These are phyloP conservation scores for Leccinum subgranulosum DNA, from an alignment of 768 basidiomycete genomes.

Conservation along the genomic window DNA sequence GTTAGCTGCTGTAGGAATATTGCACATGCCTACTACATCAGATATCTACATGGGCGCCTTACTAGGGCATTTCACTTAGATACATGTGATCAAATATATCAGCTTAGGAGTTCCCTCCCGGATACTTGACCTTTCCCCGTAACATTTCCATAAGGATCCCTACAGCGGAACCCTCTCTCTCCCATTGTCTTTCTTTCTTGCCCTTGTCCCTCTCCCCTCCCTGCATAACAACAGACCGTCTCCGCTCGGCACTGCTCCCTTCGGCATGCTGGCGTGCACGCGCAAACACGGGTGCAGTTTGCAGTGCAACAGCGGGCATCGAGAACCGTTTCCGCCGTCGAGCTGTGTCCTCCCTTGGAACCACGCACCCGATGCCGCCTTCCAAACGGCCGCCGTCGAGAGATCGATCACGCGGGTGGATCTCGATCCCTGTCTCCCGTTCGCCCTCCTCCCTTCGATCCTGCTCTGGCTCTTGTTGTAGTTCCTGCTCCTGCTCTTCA, in stretches of 20 bases:
- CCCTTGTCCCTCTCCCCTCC: constrained; percentile 33
- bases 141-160: constrained; percentile 31
- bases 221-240: constrained; percentile 61
- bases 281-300: constrained; percentile 68
- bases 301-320: constrained; percentile 71
- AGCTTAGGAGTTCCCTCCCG: constrained; percentile 15
- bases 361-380: constrained; percentile 2
- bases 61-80: not conserved
- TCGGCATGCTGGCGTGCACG: constrained; percentile 36
- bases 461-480: not conserved
- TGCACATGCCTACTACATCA: not conserved
- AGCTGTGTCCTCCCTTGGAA: constrained; percentile 56
- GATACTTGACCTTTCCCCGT: constrained; percentile 24
- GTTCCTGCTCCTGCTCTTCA: not conserved
- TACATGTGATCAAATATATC: not conserved
- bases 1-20: not conserved
- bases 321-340: constrained; percentile 70
- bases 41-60: not conserved
- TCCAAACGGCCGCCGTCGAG: not conserved
- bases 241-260: constrained; percentile 22
- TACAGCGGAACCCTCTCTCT: constrained; percentile 27
- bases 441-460: not conserved
- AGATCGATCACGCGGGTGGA: not conserved
- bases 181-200: constrained; percentile 18
- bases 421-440: not conserved